phyloP scores from a whole-genome alignment of 2,329 filamentous ascomycete species.

The Nothophoma quercina region DNA sequence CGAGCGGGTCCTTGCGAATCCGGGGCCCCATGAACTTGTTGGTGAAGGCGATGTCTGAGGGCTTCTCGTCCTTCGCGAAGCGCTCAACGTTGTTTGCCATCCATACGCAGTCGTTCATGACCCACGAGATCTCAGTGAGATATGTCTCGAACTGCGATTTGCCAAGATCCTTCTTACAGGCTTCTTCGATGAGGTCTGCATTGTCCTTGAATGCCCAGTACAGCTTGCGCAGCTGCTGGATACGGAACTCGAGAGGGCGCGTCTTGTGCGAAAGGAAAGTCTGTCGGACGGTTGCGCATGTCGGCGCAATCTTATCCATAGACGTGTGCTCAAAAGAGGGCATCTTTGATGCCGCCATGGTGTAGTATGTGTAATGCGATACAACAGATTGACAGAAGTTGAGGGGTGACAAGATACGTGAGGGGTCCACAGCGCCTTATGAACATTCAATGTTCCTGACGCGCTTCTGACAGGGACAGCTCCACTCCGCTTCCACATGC shows the following conservation, averaged over 20 bases:
- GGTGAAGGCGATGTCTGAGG: slow-evolving; percentile 72
- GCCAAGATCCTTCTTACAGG: slow-evolving; percentile 77
- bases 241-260: slow-evolving; percentile 80
- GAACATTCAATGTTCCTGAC: slow-evolving; percentile 5
- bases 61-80: slow-evolving; percentile 83
- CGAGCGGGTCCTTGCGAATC: slow-evolving; percentile 87
- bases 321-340: slow-evolving; percentile 48
- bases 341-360: slow-evolving; percentile 27
- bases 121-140: slow-evolving; percentile 78
- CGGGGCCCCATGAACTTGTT: slow-evolving; percentile 75
- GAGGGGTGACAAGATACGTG: background rate
- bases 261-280: slow-evolving; percentile 84
- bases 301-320: slow-evolving; percentile 44
- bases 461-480: slow-evolving; percentile 3
- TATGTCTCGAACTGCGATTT: slow-evolving; percentile 79
- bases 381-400: background rate
- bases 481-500: slow-evolving; percentile 8
- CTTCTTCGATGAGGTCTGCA: slow-evolving; percentile 74
- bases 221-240: slow-evolving; percentile 87
- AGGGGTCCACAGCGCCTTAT: slow-evolving; percentile 14
- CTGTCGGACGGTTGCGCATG: slow-evolving; percentile 63
- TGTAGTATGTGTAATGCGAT: background rate
- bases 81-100: slow-evolving; percentile 78
- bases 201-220: slow-evolving; percentile 93
- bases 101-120: slow-evolving; percentile 82